Evolutionary conservation across 257 asterid genomes (phyloP).

Genomic region (Solanum ossicruentum): DNA sequence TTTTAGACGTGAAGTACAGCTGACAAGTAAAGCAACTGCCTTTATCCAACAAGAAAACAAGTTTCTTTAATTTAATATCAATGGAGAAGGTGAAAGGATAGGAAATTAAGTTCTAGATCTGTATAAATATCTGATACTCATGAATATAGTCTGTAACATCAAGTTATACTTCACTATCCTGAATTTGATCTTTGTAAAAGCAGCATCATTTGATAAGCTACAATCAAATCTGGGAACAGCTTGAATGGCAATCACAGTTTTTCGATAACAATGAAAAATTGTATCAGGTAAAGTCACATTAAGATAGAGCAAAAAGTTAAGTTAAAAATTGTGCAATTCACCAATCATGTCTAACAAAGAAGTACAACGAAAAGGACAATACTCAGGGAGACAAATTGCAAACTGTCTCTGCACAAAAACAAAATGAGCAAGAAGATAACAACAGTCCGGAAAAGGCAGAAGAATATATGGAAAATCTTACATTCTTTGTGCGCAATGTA

Average conservation of each 20-base stretch:
- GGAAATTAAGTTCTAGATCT: not conserved
- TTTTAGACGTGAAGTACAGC: not conserved
- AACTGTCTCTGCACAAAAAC: not conserved
- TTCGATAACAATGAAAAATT: not conserved
- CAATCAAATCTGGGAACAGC: not conserved
- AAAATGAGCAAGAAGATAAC: not conserved
- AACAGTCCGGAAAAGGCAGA: not conserved
- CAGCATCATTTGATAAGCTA: not conserved
- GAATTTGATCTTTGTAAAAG: not conserved
- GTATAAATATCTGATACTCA: not conserved
- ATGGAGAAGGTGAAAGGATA: not conserved
- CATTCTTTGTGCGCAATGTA: slow-evolving; percentile 93
- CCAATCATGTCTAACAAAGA: not conserved
- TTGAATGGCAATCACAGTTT: not conserved
- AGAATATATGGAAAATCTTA: slow-evolving; percentile 5
- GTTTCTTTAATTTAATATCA: not conserved
- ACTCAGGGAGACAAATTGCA: not conserved
- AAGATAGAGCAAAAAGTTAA: not conserved
- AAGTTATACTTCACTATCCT: not conserved
- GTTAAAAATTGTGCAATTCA: not conserved
- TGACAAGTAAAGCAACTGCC: not conserved
- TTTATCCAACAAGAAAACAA: not conserved
- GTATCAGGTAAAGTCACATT: not conserved
- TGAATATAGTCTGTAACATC: not conserved
- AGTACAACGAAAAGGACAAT: not conserved